Percentiles rank a stretch among this genome's conserved stretches.
These are phyloP conservation scores for Clarireedia monteithiana DNA, from an alignment of 2,329 filamentous ascomycete genomes.

Conservation along the genomic window DNA sequence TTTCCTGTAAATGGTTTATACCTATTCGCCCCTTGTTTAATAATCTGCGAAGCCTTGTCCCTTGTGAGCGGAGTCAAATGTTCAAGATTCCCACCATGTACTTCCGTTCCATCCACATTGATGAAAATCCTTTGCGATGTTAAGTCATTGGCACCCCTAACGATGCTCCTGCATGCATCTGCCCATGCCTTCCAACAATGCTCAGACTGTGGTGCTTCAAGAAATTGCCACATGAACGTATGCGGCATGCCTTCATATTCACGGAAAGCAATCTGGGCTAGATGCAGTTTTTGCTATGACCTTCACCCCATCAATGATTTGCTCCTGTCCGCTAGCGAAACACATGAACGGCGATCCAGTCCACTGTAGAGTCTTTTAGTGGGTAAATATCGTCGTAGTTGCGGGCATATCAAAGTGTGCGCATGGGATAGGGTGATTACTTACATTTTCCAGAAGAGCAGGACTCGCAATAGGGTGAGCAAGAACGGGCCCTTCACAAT, in stretches of 20 bases:
- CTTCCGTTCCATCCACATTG: background rate
- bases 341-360: constrained; percentile 3
- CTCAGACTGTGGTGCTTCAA: background rate
- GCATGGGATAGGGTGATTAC: background rate
- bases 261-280: background rate
- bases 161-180: background rate
- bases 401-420: too few relatives aligned
- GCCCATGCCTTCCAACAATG: background rate
- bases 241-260: constrained; percentile 2
- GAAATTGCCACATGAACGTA: background rate
- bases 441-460: background rate
- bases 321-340: constrained; percentile 1
- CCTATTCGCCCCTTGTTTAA: background rate
- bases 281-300: background rate
- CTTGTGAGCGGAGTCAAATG: background rate
- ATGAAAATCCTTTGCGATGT: background rate
- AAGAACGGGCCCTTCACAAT: background rate
- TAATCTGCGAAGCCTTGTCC: background rate
- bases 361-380: background rate
- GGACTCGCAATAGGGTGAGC: background rate
- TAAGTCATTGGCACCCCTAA: background rate
- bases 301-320: background rate
- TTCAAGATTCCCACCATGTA: background rate
- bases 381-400: too few relatives aligned
- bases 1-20: background rate